Base-by-base conservation (phyloP, 2,329 filamentous ascomycete genomes). In the Cadophora gregata region DNA sequence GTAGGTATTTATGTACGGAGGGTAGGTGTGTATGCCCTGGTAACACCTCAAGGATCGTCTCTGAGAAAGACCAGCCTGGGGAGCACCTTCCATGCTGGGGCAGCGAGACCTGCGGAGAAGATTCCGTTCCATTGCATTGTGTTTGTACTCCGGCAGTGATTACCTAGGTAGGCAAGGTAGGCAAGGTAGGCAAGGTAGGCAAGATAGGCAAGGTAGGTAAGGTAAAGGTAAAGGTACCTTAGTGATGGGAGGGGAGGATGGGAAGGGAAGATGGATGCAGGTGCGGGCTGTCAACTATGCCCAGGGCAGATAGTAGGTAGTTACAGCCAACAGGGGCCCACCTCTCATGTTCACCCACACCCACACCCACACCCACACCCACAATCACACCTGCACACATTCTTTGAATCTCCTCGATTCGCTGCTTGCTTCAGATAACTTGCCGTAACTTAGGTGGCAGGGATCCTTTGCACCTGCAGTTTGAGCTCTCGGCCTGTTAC, bases 11-110 rank as follows among this genome's bases (percentile, higher is more conserved):
- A n/a, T n/a, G n/a, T n/a, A n/a, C n/a, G n/a, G n/a, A n/a, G n/a
- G n/a, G n/a, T n/a, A n/a, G n/a, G n/a, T n/a, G n/a, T n/a, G n/a
- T n/a, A n/a, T n/a, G n/a, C n/a, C n/a, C n/a, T n/a, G 58, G 65
- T 67, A 51, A 47, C 62, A 67, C 65, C 58, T 21, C 59, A 65
- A 31, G 51, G 27, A 21, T 33, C 8, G 16, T 25, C n/a, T 58
- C 4, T 25, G 31, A 12, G 21, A 42, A 21, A 33, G 31, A 36
- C n/a, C n/a, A n/a, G n/a, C n/a, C n/a, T n/a, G n/a, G 10, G 24
- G 33, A 38, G 55, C 1, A 16, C 12, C 4, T 58, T 24, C 31
- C 21, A 10, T n/a, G 31, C n/a, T n/a, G n/a, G n/a, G n/a, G n/a
- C n/a, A n/a, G 31, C 33, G 36, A 58, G 33, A 58, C n/a, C 16